Conservation (phyloP, 768 basidiomycete species). For the Gymnopilus dilepis region DNA sequence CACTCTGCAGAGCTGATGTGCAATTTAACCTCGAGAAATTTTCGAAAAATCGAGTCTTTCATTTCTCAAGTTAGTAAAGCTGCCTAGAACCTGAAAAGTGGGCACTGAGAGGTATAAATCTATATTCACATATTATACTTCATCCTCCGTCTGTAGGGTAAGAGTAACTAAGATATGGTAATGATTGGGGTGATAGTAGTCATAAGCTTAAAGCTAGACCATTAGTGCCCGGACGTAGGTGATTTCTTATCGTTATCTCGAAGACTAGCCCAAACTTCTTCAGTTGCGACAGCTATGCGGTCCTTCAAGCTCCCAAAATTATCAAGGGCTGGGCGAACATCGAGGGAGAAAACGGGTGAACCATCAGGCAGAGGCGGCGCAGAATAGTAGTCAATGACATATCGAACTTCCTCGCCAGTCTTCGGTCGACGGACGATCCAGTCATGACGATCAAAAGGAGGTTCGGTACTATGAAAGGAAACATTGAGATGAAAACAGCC, state of each 20-base stretch:
- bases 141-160: not conserved
- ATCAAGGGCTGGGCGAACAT: constrained; percentile 95
- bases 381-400: constrained; percentile 98
- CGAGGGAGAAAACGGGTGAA: constrained; percentile 92
- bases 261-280: constrained; percentile 65
- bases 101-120: not conserved
- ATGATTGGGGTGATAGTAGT: not conserved
- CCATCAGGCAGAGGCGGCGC: constrained; percentile 90
- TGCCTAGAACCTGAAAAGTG: no score
- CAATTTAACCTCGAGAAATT: no score
- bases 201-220: not conserved
- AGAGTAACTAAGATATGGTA: not conserved
- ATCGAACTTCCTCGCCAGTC: constrained; percentile 85
- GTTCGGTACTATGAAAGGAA: constrained; percentile 65
- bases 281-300: constrained; percentile 70
- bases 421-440: constrained; percentile 89
- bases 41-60: no score
- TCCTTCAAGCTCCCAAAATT: constrained; percentile 76
- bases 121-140: not conserved
- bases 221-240: constrained; percentile 13
- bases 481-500: constrained; percentile 2
- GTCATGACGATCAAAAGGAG: constrained; percentile 98
- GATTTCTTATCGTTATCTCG: constrained; percentile 39
- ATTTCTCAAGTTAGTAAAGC: no score
- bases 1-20: not conserved